phyloP scores from a whole-genome alignment of 139 green algal genomes.

The Chlorella sp. region DNA sequence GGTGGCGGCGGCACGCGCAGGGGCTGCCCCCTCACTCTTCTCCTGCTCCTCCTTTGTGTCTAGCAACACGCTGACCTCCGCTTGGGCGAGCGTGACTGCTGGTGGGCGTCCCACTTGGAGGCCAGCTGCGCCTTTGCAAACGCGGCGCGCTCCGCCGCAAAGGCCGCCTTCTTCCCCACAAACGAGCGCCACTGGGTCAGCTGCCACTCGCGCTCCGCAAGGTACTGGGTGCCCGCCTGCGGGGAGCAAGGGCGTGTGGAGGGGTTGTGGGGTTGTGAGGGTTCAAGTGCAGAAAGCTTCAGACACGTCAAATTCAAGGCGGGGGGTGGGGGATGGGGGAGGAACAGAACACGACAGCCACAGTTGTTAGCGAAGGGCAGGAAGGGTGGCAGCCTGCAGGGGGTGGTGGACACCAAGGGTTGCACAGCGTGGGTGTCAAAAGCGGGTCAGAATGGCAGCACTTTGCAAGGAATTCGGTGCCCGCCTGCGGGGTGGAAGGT shows the following conservation, averaged over 20 bases:
- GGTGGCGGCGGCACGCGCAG: too few species aligned
- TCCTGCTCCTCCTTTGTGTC: conserved; percentile 78
- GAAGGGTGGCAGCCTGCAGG: too few species aligned
- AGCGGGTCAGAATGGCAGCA: too few species aligned
- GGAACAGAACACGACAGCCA: too few species aligned
- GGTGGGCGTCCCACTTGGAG: not conserved
- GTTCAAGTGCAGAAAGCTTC: too few species aligned
- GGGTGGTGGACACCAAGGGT: too few species aligned
- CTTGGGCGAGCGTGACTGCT: conserved; percentile 27
- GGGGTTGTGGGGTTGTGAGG: too few species aligned
- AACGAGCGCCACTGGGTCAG: conserved; percentile 80
- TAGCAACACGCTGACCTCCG: conserved; percentile 78
- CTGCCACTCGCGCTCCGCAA: conserved; percentile 74
- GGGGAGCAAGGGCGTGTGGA: not conserved
- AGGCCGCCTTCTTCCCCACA: conserved; percentile 40
- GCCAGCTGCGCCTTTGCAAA: conserved; percentile 10
- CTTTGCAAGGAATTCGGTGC: too few species aligned
- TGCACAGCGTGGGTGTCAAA: too few species aligned
- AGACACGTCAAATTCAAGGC: too few species aligned
- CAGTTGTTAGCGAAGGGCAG: too few species aligned
- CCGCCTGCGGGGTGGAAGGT: too few species aligned
- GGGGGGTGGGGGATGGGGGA: not conserved
- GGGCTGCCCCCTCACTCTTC: conserved; percentile 16
- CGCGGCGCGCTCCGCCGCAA: not conserved
- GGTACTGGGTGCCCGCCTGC: conserved; percentile 79